Conservation (phyloP, 2,329 filamentous ascomycete species). For the Phyllachora maydis region DNA sequence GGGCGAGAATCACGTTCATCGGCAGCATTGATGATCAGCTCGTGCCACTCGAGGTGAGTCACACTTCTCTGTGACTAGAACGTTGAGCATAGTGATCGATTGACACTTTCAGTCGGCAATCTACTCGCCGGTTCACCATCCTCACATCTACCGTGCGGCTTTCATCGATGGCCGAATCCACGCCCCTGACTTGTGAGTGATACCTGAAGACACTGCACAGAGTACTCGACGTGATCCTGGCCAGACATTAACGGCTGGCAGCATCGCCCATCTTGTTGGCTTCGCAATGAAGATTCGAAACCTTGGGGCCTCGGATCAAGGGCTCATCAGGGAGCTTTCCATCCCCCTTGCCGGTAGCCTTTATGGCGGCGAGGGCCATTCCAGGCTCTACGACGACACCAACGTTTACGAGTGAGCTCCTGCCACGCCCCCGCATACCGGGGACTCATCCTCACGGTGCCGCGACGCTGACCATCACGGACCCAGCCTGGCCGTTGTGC, state of each 20-base stretch:
- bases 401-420: constrained; percentile 61
- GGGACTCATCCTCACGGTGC: constrained; percentile 1
- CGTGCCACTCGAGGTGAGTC: constrained; percentile 78
- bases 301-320: constrained; percentile 80
- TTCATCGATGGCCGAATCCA: constrained; percentile 89
- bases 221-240: too few relatives aligned
- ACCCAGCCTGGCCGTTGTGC: constrained; percentile 41
- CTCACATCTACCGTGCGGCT: constrained; percentile 86
- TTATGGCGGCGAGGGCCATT: constrained; percentile 85
- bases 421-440: background rate
- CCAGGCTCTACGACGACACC: constrained; percentile 75
- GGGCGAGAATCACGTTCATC: constrained; percentile 68
- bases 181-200: constrained; percentile 60
- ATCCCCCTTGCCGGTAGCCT: constrained; percentile 75
- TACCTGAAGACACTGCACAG: too few relatives aligned
- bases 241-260: too few relatives aligned
- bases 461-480: constrained; percentile 2
- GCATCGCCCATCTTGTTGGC: constrained; percentile 73
- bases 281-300: constrained; percentile 91
- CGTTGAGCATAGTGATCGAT: constrained; percentile 9
- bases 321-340: constrained; percentile 76
- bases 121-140: constrained; percentile 69
- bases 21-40: constrained; percentile 95
- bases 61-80: constrained; percentile 14
- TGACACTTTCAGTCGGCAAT: constrained; percentile 59